Evolutionary conservation across 176 grass and related monocot genomes (phyloP), one percentile per base, ranked within the genome.

Genomic region (Avena sativa): DNA sequence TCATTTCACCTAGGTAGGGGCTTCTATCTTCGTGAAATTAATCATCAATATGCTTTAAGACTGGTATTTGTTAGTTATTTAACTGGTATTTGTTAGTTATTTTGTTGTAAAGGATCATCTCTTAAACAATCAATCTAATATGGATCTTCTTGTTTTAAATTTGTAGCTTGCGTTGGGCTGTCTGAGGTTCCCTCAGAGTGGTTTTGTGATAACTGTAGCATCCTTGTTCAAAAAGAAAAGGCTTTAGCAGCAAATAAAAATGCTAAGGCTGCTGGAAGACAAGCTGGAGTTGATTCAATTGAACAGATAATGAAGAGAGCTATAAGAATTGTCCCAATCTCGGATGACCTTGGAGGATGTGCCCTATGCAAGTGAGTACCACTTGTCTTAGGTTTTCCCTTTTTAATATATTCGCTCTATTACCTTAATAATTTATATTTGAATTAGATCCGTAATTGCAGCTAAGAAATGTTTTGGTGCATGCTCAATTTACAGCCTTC

Each of bases 181-280:
- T 71, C 75, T 66, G 85, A 34, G 52, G 72, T 82, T 57, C 93
- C 96, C 9, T 90, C 60, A 30, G 89, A 98, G 60, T 98, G 93
- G 96, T 91, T 90, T 88, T 98, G 96, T 88, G 93, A 93, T 80
- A 96, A 92, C 88, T 98, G 93, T 67, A 86, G 71, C 25, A 92
- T 84, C 81, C 96, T 94, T 67, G 88, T 92, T 75, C 92, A 92
- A 67, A 98, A 93, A 87, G 93, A 98, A 59, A 96, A 92, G 76
- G 84, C 79, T 91, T 86, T 98, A 55, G 92, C 96, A 51, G 67
- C 34, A 71, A 98, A 98, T 79, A 93, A 98, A 82, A 98, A 98
- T 87, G 96, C 96, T 34, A 95, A 93, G 84, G 96, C 96, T 88
- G 96, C 96, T 83, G 96, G 96, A 64, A 94, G 96, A 87, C 90